Conservation (phyloP, 2,329 filamentous ascomycete species). For the Bipolaris zeicola region DNA sequence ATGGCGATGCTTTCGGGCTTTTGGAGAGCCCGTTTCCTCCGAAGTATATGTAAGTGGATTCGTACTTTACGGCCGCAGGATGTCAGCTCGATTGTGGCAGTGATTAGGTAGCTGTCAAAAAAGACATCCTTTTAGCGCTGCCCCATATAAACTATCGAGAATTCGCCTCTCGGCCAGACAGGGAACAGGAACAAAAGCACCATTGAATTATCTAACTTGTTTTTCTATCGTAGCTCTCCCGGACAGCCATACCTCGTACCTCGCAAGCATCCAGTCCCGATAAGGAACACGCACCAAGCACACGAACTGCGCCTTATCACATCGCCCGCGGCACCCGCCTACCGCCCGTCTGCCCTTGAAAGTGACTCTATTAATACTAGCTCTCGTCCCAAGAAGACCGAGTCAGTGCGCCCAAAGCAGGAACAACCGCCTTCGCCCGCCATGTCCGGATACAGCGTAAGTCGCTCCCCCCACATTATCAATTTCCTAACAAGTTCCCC, state of each 20-base stretch:
- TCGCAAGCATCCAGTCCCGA: not conserved
- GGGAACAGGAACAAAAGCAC: not conserved
- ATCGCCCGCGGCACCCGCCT: slow-evolving; percentile 18
- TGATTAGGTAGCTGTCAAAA: slow-evolving; percentile 11
- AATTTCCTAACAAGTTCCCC: too few relatives aligned
- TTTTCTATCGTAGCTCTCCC: slow-evolving; percentile 10
- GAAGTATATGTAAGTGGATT: slow-evolving; percentile 22
- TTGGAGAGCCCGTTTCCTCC: slow-evolving; percentile 14
- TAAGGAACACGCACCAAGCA: slow-evolving; percentile 10
- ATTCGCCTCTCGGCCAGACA: slow-evolving; percentile 2
- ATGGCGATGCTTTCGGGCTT: slow-evolving; percentile 19
- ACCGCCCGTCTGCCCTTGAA: slow-evolving; percentile 17
- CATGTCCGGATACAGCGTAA: slow-evolving; percentile 37
- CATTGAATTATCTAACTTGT: slow-evolving; percentile 3
- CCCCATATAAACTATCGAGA: slow-evolving; percentile 17
- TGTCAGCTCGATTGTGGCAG: slow-evolving; percentile 25
- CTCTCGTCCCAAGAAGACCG: slow-evolving; percentile 11
- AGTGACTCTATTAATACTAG: slow-evolving; percentile 8
- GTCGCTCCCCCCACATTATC: not conserved
- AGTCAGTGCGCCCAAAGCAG: slow-evolving; percentile 23
- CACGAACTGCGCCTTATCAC: slow-evolving; percentile 19
- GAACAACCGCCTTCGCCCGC: slow-evolving; percentile 25
- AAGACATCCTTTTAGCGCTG: slow-evolving; percentile 3
- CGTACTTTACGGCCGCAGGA: slow-evolving; percentile 1
- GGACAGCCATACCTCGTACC: slow-evolving; percentile 10